These are phyloP conservation scores for Sporisorium graminicola DNA, from an alignment of 1,284 basidiomycete genomes.

Conservation along the genomic window DNA sequence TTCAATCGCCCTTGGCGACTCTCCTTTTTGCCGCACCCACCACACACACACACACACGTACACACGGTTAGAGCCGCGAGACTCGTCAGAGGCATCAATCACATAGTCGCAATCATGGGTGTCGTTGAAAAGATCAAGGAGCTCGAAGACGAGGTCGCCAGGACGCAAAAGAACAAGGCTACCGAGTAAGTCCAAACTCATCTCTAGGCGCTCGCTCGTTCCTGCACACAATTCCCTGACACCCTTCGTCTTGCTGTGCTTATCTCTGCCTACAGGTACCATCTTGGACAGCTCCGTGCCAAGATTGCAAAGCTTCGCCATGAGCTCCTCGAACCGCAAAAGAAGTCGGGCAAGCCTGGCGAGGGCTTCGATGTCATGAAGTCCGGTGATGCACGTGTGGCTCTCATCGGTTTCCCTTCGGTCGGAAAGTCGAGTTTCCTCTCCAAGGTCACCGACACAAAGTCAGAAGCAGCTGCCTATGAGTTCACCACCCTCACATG, in stretches of 20 bases:
- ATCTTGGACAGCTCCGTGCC: constrained; percentile 64
- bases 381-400: constrained; percentile 74
- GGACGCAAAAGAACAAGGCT: constrained; percentile 72
- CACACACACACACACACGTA: not conserved
- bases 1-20: not conserved
- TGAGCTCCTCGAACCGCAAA: constrained; percentile 65
- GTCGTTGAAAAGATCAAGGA: constrained; percentile 81
- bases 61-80: not conserved
- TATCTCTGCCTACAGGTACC: constrained; percentile 46
- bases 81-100: not conserved
- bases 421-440: constrained; percentile 94
- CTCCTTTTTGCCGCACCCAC: not conserved
- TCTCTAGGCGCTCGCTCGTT: not conserved
- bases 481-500: constrained; percentile 91
- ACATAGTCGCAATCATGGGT: constrained; percentile 51
- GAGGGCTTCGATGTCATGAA: constrained; percentile 68
- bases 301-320: constrained; percentile 66
- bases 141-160: constrained; percentile 95
- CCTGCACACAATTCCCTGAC: not conserved
- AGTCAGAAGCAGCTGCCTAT: constrained; percentile 89
- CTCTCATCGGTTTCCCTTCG: constrained; percentile 81
- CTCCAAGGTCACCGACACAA: constrained; percentile 90
- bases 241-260: not conserved
- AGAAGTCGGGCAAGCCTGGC: constrained; percentile 59
- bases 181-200: constrained; percentile 50